Conservation (phyloP, 1,284 basidiomycete genomes). For the Inonotus obliquus region DNA sequence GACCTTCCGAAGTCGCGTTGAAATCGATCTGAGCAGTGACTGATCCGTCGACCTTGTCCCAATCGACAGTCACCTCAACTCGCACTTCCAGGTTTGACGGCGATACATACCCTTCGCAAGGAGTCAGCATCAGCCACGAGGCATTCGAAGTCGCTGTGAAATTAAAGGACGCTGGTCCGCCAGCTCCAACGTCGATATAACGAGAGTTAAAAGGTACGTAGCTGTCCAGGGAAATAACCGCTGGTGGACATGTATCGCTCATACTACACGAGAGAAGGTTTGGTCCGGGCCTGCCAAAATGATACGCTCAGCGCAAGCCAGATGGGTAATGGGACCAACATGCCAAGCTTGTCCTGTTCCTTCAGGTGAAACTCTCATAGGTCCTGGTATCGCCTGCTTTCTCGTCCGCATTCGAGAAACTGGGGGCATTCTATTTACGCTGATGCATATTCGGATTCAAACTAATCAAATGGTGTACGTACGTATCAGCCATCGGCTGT, state of each 20-base stretch:
- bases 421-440: constrained; percentile 44
- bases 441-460: background rate
- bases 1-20: constrained; percentile 8
- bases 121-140: constrained; percentile 50
- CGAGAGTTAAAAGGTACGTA: constrained; percentile 48
- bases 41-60: constrained; percentile 40
- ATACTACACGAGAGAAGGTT: constrained; percentile 49
- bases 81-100: constrained; percentile 44
- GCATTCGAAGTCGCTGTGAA: constrained; percentile 48
- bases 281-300: constrained; percentile 49
- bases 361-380: constrained; percentile 60
- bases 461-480: constrained; percentile 18
- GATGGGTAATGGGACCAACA: constrained; percentile 11
- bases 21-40: constrained; percentile 9
- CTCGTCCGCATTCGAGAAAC: constrained; percentile 50
- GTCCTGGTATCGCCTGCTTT: constrained; percentile 53
- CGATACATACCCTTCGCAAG: constrained; percentile 45
- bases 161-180: constrained; percentile 53
- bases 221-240: constrained; percentile 46
- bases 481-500: constrained; percentile 60
- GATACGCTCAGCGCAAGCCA: background rate
- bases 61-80: constrained; percentile 56
- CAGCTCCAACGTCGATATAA: constrained; percentile 59
- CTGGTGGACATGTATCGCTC: constrained; percentile 48
- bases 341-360: constrained; percentile 55